Evolutionary conservation across 2,329 filamentous ascomycete species (phyloP), one percentile per base, ranked within the genome.

Genomic region (Hymenotorrendiella dingleyae): DNA sequence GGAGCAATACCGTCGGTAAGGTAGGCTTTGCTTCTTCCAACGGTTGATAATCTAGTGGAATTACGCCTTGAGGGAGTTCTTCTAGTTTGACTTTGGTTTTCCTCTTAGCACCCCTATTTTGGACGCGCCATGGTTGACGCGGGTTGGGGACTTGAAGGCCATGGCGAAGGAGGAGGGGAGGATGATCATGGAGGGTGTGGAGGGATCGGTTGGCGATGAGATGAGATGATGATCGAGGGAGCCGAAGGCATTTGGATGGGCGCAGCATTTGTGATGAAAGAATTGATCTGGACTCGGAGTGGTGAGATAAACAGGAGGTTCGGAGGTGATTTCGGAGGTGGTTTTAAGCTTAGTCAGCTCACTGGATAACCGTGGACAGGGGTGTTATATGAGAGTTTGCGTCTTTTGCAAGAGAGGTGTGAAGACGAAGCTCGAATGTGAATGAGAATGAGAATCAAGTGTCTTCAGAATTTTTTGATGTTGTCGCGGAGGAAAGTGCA

Each of bases 1-100:
- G 89, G 59, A 88, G 78, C 45, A 97, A 70, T 36, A 97, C 85
- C n/a, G 87, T 85, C 12, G 93, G 90, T 63, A 96, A 96, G 4
- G 68, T 59, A 12, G 76, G 74, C 12, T 54, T 66, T 42, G 68
- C 62, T 20, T 69, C 64, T 48, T 68, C 61, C 16, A 60, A 47
- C 43, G 54, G 46, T 11, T 60, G 50, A n/a, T 62, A 58, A 24
- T 64, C 59, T 21, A 67, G 44, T 22, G 66, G 59, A 28, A 73
- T 61, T 21, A 67, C 54, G 17, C 74, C 76, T 54, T 80, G 75
- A 4, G 76, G 76, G 23, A 82, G 64, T 38, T 80, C 76, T 8
- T 73, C 69, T 4, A 81, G 64, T 46, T 65, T 74, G 52, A 80
- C 52, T 1, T 70, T 71, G 3, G 73, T 70, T 56, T 61, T 72